phyloP scores from a whole-genome alignment of 2,329 filamentous ascomycete genomes.

The Orbilia oligospora region DNA sequence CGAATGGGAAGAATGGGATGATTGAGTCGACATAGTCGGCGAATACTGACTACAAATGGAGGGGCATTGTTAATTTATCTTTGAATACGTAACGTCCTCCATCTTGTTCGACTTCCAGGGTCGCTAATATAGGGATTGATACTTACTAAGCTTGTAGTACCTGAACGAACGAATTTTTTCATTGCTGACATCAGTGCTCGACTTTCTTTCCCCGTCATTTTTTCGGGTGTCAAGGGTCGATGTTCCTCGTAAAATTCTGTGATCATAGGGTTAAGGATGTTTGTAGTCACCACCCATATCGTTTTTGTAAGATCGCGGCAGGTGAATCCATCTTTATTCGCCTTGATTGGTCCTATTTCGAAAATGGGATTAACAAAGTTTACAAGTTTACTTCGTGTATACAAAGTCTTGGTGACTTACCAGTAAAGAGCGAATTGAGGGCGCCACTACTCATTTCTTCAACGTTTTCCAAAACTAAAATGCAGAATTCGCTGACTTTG shows the following conservation, averaged over 20 bases:
- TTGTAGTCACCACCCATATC: neutral
- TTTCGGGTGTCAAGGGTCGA: neutral
- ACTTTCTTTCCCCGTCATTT: neutral
- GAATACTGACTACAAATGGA: conserved; percentile 61
- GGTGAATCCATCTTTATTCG: too few relatives aligned
- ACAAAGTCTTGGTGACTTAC: neutral
- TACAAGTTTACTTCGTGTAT: neutral
- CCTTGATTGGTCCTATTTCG: too few relatives aligned
- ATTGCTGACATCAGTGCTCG: neutral
- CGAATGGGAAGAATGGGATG: conserved; percentile 69
- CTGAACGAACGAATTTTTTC: neutral
- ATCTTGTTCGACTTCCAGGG: too few relatives aligned
- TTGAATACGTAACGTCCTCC: too few relatives aligned
- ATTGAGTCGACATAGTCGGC: conserved; percentile 68
- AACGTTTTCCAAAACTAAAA: neutral
- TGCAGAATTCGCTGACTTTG: neutral
- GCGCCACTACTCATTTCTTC: neutral
- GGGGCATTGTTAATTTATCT: neutral
- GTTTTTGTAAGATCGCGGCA: neutral
- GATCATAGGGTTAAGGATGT: neutral
- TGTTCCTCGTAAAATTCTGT: neutral
- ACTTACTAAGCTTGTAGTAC: neutral
- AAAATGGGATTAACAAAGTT: too few relatives aligned
- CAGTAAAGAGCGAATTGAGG: neutral
- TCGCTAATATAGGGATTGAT: neutral